Percentiles rank a stretch among this genome's conserved stretches.
Evolutionary conservation across 495 filamentous ascomycete species (phyloP).

Genomic region (Usnea hakonensis): DNA sequence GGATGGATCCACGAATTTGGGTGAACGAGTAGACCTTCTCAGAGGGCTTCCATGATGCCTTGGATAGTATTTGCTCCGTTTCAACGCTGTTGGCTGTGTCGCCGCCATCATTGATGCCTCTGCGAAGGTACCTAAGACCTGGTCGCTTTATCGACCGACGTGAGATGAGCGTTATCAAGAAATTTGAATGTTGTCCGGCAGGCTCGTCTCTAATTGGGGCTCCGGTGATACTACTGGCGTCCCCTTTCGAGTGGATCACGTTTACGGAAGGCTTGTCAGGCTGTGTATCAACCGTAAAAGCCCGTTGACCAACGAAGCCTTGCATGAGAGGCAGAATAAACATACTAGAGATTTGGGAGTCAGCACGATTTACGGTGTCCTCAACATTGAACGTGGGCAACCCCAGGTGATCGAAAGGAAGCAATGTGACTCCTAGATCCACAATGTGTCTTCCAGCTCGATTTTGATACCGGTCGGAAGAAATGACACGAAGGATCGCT

Average conservation of each 20-base stretch:
- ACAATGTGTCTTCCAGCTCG: background rate
- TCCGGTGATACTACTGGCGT: constrained; percentile 8
- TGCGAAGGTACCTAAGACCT: constrained; percentile 82
- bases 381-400: background rate
- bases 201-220: constrained; percentile 3
- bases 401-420: background rate
- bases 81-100: constrained; percentile 87
- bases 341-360: background rate
- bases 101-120: constrained; percentile 82
- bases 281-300: constrained; percentile 57
- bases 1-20: constrained; percentile 81
- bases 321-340: constrained; percentile 82
- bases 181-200: constrained; percentile 29
- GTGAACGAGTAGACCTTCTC: constrained; percentile 71
- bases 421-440: background rate
- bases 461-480: background rate
- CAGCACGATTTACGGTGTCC: background rate
- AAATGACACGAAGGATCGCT: background rate
- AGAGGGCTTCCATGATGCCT: constrained; percentile 49
- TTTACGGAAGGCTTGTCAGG: constrained; percentile 21
- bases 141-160: constrained; percentile 75
- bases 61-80: constrained; percentile 84
- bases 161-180: constrained; percentile 79
- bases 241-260: constrained; percentile 3
- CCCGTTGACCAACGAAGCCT: constrained; percentile 85